Percentiles rank a stretch among this genome's conserved stretches.
phyloP scores from a whole-genome alignment of 257 asterid genomes.

The Lycium ferocissimum region DNA sequence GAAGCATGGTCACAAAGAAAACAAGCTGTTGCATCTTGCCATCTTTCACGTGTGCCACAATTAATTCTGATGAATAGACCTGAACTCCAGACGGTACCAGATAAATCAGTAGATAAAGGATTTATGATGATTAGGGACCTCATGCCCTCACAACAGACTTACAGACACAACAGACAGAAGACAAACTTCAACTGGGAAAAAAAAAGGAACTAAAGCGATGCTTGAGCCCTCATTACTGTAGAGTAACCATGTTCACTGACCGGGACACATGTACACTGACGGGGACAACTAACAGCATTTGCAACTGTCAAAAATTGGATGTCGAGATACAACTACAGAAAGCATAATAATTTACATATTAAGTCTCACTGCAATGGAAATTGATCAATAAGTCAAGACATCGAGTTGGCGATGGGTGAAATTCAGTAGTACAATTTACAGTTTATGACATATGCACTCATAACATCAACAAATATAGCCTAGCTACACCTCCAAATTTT shows the following conservation, averaged over 20 bases:
- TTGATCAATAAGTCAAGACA: conserved; percentile 8
- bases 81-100: neutral
- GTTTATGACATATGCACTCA: conserved; percentile 4
- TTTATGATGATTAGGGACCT: neutral
- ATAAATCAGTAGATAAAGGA: neutral
- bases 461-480: conserved; percentile 6
- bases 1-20: conserved; percentile 19
- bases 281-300: conserved; percentile 5
- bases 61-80: conserved; percentile 17
- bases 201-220: neutral
- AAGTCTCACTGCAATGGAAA: neutral
- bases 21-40: conserved; percentile 26
- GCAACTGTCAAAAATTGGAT: conserved; percentile 10
- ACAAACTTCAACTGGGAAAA: conserved; percentile 16
- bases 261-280: neutral
- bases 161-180: neutral
- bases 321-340: neutral
- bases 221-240: conserved; percentile 20
- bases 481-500: conserved; percentile 9
- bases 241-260: neutral
- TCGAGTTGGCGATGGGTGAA: neutral
- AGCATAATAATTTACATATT: neutral
- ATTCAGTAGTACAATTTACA: conserved; percentile 14
- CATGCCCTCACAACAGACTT: neutral
- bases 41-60: conserved; percentile 23